Conservation (phyloP, 2,329 filamentous ascomycete genomes). For the Apiospora aurea region DNA sequence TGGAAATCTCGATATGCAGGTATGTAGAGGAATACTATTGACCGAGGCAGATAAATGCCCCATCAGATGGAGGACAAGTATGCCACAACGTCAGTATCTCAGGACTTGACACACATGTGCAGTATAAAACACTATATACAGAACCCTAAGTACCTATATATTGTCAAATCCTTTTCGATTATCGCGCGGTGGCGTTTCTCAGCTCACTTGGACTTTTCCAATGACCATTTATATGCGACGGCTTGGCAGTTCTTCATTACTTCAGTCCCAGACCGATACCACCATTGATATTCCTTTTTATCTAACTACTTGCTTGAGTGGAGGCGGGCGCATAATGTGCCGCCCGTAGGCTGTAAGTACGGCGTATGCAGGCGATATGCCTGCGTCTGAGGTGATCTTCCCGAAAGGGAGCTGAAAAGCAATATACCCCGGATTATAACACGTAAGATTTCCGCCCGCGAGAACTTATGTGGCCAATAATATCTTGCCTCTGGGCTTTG, state of each 20-base stretch:
- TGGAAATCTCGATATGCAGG: too few relatives aligned
- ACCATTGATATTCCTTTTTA: background rate
- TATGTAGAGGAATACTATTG: too few relatives aligned
- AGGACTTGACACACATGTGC: background rate
- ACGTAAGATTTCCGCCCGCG: background rate
- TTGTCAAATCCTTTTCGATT: background rate
- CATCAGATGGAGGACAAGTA: too few relatives aligned
- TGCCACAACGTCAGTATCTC: too few relatives aligned
- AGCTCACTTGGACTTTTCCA: background rate
- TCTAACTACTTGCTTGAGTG: background rate
- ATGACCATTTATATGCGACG: background rate
- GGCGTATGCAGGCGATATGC: background rate
- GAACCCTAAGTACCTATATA: background rate
- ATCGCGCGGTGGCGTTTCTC: background rate
- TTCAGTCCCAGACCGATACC: background rate
- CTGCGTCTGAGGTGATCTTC: constrained; percentile 4
- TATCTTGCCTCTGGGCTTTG: background rate
- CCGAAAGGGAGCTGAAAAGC: background rate
- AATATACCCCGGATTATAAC: background rate
- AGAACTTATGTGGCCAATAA: background rate
- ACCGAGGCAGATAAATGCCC: too few relatives aligned
- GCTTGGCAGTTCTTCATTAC: background rate
- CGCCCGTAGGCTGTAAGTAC: background rate
- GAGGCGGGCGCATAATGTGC: background rate
- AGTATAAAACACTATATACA: background rate